Base-by-base conservation (phyloP, 805 yeast genomes). In the Debaryomyces tyrocola region DNA sequence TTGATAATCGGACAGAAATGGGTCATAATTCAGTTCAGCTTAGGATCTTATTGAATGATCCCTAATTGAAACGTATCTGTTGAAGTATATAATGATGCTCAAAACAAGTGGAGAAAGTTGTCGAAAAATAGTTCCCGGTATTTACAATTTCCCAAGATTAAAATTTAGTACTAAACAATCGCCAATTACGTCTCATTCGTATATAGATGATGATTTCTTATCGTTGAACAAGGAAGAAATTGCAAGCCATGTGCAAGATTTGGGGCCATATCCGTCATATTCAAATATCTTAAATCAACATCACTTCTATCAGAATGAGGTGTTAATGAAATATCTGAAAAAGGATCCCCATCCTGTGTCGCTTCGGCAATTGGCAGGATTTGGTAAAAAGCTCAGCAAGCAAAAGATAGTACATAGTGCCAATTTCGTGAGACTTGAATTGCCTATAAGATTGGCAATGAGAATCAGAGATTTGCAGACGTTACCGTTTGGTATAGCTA, bases 271-370 rank as follows among this genome's bases (percentile, higher is more conserved):
- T 47, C 77, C 77, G 2, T 57, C 70, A 4, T 69, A 69, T 47
- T 69, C 74, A 40, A 67, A 58, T 48, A 71, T 73, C 44, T 52
- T 73, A 35, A 73, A 70, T 45, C 77, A 79, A 18, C 91, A 88
- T 59, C 97, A 90, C 61, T 92, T 87, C 64, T 92, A 89, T 61
- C 97, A 90, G 55, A 87, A 87, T 58, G 81, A 83, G 17, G 79
- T 84, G 4, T 69, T 90, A 48, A 66, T 80, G 58, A 74, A 75
- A 33, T 88, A 87, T 79, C 73, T 82, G 36, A 72, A 78, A 41
- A 79, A 82, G 52, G 60, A 60, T n/a, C 91, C 96, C 0, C 90
- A 89, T 62, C 96, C 98, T 0, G 95, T 92, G 18, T 85, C 96
- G 0, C 64, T 94, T n/a, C 74, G 89, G 43, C 97, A 92, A 57